Evolutionary conservation across 345 rosid species (phyloP), one percentile per base, ranked within the genome.

Genomic region (Aethionema arabicum): DNA sequence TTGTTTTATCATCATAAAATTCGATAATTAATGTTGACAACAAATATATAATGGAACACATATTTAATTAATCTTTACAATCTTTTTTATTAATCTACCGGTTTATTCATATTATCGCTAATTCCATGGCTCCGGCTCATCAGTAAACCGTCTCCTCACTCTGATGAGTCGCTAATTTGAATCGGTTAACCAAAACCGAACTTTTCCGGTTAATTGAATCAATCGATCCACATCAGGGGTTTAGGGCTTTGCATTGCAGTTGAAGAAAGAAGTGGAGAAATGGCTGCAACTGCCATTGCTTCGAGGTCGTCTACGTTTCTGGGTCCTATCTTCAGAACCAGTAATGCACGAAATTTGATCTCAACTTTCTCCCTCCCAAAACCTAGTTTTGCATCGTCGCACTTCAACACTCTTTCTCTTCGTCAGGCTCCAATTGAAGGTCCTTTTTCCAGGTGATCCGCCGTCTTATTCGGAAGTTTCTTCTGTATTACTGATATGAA

Each of bases 211-310:
- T 29, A 4, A 8, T 42, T 5, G 10, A 44, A 44, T 61, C 53
- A 11, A 21, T 8, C 9, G 7, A 7, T 33, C 43, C 15, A 7
- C 32, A 10, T 10, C 29, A 5, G 38, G 5, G 45, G 46, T 37
- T 61, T 51, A 3, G 44, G 0, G 44, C 7, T 38, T 48, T 57
- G 43, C 52, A 51, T 37, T 38, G 27, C 43, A 6, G 36, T 41
- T 41, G 45, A 6, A 53, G 57, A 49, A 56, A 13, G 33, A 45
- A 43, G 16, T 5, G 33, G 52, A 52, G 31, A 42, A 68, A 80
- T 79, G 85, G 81, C 76, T 13, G 68, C 65, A 40, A 60, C 79
- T 63, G 61, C 61, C 40, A 53, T 76, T 59, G 79, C 73, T 1
- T 74, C 77, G 14, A 74, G 84, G 72, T 21, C 27, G 61, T 80